phyloP scores from a whole-genome alignment of 805 yeast species.

The Ogataea nitratoaversa region DNA sequence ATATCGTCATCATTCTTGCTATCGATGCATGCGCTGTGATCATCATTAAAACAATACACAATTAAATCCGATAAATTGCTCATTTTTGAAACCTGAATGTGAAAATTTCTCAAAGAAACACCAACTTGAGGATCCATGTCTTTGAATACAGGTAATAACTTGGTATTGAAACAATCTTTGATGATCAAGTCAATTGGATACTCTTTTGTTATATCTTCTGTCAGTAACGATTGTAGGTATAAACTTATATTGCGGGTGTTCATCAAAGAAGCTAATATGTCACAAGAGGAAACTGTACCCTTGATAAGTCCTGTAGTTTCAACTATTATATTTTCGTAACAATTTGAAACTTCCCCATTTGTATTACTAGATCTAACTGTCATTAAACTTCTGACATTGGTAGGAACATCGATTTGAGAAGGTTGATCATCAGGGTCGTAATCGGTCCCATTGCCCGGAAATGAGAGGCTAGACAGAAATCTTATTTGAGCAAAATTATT shows the following conservation, averaged over 20 bases:
- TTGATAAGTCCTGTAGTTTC: conserved; percentile 44
- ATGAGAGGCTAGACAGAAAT: conserved; percentile 32
- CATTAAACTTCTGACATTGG: conserved; percentile 24
- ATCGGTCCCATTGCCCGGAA: conserved; percentile 4
- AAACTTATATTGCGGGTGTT: conserved; percentile 23
- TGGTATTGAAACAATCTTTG: conserved; percentile 41
- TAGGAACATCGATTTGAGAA: conserved; percentile 17
- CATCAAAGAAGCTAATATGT: conserved; percentile 46
- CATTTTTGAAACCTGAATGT: conserved; percentile 77
- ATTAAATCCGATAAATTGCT: conserved; percentile 71
- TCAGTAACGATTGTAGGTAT: conserved; percentile 27
- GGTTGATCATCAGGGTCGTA: conserved; percentile 6
- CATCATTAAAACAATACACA: conserved; percentile 60
- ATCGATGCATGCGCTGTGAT: conserved; percentile 26
- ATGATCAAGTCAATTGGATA: conserved; percentile 29
- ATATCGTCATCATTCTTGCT: conserved; percentile 8
- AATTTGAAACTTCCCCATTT: conserved; percentile 26
- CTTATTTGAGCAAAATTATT: conserved; percentile 51
- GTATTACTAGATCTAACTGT: conserved; percentile 29
- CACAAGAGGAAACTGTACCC: conserved; percentile 51
- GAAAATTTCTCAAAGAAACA: conserved; percentile 76
- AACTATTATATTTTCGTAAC: conserved; percentile 27
- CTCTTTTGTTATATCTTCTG: conserved; percentile 12
- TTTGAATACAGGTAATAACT: conserved; percentile 48
- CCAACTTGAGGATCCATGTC: conserved; percentile 68